Evolutionary conservation across 1,139 yeast species (phyloP).

Genomic region (Candida pseudoviswanathii): DNA sequence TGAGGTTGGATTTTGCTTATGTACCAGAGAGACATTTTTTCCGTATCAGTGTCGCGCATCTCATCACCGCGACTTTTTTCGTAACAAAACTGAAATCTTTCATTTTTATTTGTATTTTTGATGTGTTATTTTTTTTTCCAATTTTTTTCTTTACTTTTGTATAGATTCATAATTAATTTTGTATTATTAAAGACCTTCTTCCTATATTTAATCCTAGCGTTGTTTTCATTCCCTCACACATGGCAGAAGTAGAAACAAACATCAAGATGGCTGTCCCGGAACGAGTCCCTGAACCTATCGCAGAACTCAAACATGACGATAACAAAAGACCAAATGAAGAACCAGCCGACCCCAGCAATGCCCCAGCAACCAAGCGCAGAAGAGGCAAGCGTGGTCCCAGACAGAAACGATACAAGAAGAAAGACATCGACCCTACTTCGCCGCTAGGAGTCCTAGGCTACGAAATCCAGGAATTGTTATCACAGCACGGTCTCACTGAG

Average conservation of each 20-base stretch:
- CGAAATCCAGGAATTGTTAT: constrained; percentile 68
- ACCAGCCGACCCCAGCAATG: neutral
- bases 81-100: neutral
- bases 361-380: constrained; percentile 9
- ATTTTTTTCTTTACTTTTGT: neutral
- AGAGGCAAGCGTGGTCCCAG: constrained; percentile 17
- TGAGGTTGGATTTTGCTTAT: constrained; percentile 1
- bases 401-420: constrained; percentile 51
- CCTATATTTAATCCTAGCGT: neutral
- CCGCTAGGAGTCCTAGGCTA: constrained; percentile 77
- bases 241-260: constrained; percentile 1
- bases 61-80: constrained; percentile 2
- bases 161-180: constrained; percentile 4
- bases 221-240: neutral
- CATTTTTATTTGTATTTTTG: neutral
- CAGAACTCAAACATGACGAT: neutral
- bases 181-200: constrained; percentile 3
- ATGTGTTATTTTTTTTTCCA: neutral
- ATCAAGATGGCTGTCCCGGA: neutral
- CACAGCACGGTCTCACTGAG: constrained; percentile 41
- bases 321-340: constrained; percentile 8
- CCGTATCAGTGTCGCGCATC: neutral
- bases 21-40: neutral
- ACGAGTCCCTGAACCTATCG: neutral
- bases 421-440: constrained; percentile 71